Conservation (phyloP, 2,329 filamentous ascomycete species). For the Hypomyces rosellus region DNA sequence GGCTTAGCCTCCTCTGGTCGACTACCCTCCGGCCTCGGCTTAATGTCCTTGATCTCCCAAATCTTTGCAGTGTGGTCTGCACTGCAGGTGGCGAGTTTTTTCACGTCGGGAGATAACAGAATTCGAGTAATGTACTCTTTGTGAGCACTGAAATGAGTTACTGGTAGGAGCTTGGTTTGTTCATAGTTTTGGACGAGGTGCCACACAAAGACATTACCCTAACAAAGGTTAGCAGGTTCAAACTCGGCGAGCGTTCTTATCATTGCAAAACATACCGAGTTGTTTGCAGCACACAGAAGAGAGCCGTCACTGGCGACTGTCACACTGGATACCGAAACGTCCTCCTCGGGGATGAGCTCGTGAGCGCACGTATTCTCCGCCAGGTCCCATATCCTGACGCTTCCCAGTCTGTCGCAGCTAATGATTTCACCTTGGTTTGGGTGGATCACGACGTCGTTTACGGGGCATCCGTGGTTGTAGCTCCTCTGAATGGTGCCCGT, state of each 20-base stretch:
- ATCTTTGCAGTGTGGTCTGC: constrained; percentile 93
- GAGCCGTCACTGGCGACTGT: constrained; percentile 94
- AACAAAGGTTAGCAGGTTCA: neutral
- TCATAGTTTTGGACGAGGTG: constrained; percentile 79
- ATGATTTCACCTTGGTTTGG: constrained; percentile 98
- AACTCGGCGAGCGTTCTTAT: neutral
- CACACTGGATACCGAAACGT: constrained; percentile 87
- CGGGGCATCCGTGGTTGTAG: constrained; percentile 81
- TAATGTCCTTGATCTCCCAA: constrained; percentile 79
- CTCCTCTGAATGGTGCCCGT: constrained; percentile 83
- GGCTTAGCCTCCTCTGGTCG: constrained; percentile 41
- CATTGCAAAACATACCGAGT: constrained; percentile 52
- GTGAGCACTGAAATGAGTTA: constrained; percentile 86
- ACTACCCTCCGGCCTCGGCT: constrained; percentile 32
- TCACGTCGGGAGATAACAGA: constrained; percentile 85
- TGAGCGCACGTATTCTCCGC: constrained; percentile 96
- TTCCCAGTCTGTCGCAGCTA: constrained; percentile 87
- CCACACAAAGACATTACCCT: constrained; percentile 98
- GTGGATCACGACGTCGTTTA: constrained; percentile 98
- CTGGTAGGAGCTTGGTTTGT: constrained; percentile 74
- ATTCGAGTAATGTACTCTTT: constrained; percentile 90
- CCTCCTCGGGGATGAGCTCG: constrained; percentile 92
- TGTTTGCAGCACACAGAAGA: constrained; percentile 89
- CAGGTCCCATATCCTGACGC: constrained; percentile 91
- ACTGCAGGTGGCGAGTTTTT: constrained; percentile 88